Base-by-base conservation (phyloP, 83 land plant species). In the Diphasiastrum complanatum region DNA sequence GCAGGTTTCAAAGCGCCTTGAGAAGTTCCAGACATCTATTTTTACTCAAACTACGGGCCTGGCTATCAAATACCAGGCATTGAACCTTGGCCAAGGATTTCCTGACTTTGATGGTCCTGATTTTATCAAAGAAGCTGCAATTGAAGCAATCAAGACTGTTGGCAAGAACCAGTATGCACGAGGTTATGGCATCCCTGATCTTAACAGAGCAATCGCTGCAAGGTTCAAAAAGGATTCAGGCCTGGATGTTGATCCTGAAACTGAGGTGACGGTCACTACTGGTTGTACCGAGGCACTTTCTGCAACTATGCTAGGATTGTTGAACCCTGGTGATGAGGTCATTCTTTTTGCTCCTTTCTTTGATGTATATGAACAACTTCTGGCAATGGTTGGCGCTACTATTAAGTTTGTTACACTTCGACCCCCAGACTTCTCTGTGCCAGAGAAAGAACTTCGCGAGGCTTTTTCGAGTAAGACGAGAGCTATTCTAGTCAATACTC, bases 251-350 rank as follows among this genome's bases (percentile, higher is more conserved):
- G 85, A 93, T 67, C 86, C 99, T n/a, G 96, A 93, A 35, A 93
- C 77, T 45, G 99, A 93, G 72, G 83, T 93, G 33, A 93, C 99
- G 10, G 85, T 93, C 38, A 93, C 99, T 27, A 81, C 91, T 51
- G 96, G 99, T 2, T 93, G 96, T 77, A 93, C 96, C 0, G 99
- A 89, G 75, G 99, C 99, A 11, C 89, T 93, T 63, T 87, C 99
- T 43, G 91, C 99, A 4, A 81, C 96, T 10, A 86, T 93, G 54
- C 60, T 93, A 36, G 99, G 99, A 23, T 67, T 93, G 54, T 73
- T 93, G 53, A 83, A 93, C 76, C 89, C 96, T 2, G 99, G 89
- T 23, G 99, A 89, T 61, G 99, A 93, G 63, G 87, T 93, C 12
- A 89, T 93, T 67, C 49, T 88, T 20, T 88, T 93, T 67, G 84